Evolutionary conservation across 192 early-diverging fungal genomes (phyloP), one percentile per base, ranked within the genome.

Genomic region (Phlyctochytrium planicorne): DNA sequence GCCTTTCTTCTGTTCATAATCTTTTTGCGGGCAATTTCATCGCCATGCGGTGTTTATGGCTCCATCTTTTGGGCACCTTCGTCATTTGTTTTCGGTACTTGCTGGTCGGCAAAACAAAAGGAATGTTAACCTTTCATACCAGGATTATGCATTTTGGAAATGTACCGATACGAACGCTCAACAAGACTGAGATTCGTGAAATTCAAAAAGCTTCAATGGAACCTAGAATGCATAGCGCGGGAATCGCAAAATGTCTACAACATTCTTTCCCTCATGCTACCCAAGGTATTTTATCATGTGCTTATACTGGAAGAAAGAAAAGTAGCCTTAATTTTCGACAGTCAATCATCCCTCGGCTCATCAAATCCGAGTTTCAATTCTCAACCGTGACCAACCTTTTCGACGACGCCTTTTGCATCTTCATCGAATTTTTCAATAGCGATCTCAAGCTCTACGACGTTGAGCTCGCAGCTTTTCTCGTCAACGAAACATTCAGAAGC

Each of bases 381-480:
- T 27, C 57, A 16, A 59, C 57, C 10, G 57, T 30, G 30, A 27
- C 57, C 10, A 24, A 23, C 24, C 57, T 59, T 59, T 16, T 30
- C 57, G 25, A 30, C 57, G 10, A 10, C 10, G 24, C 57, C 24
- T 59, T 59, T 23, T 23, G 57, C 57, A 16, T 59, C 12, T 59
- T 59, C 57, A 24, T 59, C 57, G 30, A 50, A 10, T 50, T 50
- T n/a, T 50, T 50, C 40, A 50, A 50, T 14, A 50, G n/a, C 40
- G 10, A 10, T 10, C 12, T 14, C 40, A n/a, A 14, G 12, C 12
- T 14, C 40, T 10, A 50, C 12, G 40, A 50, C 40, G 10, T 24
- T 16, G 30, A 59, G 57, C 30, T 30, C 30, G 10, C 57, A 10
- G 30, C 24, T 59, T 6, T 59, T 10, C 23, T 59, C 24, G 10